Evolutionary conservation across 208 protist species (phyloP).

Genomic region (Crithidia mellificae): DNA sequence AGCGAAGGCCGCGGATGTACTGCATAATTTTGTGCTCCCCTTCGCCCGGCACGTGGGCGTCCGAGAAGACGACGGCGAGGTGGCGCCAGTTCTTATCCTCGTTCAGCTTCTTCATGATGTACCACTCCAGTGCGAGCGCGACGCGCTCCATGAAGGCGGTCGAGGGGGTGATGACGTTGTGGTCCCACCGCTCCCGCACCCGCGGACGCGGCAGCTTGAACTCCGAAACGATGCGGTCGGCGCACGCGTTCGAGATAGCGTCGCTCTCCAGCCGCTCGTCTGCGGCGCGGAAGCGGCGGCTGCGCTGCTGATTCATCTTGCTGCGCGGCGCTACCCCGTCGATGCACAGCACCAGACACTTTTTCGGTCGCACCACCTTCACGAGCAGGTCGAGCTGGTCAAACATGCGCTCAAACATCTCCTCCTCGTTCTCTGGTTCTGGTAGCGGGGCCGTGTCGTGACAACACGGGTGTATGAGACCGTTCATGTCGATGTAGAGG

Average conservation of each 20-base stretch:
- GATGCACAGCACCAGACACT: slow-evolving; percentile 97
- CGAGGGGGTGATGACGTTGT: slow-evolving; percentile 99
- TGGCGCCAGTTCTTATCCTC: slow-evolving; percentile 93
- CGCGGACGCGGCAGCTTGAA: slow-evolving; percentile 59
- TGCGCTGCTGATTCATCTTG: slow-evolving; percentile 99
- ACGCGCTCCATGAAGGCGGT: slow-evolving; percentile 99
- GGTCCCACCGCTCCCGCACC: slow-evolving; percentile 93
- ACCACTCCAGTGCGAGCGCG: slow-evolving; percentile 90
- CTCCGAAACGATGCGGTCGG: slow-evolving; percentile 56
- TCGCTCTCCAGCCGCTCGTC: slow-evolving; percentile 88
- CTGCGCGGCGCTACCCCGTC: slow-evolving; percentile 99
- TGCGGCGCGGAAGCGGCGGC: slow-evolving; percentile 96
- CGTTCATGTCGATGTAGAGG: slow-evolving; percentile 99
- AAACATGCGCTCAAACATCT: slow-evolving; percentile 95
- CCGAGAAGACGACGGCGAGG: slow-evolving; percentile 95
- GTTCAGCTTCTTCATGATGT: slow-evolving; percentile 94
- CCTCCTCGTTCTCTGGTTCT: slow-evolving; percentile 84
- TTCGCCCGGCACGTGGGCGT: slow-evolving; percentile 97
- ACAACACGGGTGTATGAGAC: slow-evolving; percentile 99
- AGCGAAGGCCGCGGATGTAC: slow-evolving; percentile 88
- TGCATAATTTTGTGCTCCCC: slow-evolving; percentile 97
- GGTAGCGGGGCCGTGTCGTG: slow-evolving; percentile 95
- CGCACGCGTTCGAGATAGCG: slow-evolving; percentile 63
- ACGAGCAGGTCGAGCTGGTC: slow-evolving; percentile 98
- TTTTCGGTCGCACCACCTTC: slow-evolving; percentile 96